Evolutionary conservation across 2,329 filamentous ascomycete genomes (phyloP).

Genomic region (Colletotrichum horii): DNA sequence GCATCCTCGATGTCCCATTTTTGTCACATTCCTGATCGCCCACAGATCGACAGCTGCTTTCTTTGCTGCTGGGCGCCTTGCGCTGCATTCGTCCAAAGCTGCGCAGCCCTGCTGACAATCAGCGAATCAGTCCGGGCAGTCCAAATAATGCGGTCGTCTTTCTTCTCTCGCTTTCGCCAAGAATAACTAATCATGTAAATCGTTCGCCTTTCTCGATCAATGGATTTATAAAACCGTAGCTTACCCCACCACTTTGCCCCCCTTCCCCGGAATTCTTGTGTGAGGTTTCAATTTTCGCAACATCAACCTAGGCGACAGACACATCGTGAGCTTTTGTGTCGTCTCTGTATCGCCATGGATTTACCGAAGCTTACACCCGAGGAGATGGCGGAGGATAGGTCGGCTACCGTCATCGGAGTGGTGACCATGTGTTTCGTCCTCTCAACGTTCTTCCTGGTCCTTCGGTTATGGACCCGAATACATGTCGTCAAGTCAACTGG

Average conservation of each 20-base stretch:
- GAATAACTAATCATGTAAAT: neutral
- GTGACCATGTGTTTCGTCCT: constrained; percentile 25
- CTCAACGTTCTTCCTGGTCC: constrained; percentile 18
- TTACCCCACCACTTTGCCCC: neutral
- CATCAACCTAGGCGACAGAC: neutral
- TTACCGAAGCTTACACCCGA: constrained; percentile 4
- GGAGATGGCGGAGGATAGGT: constrained; percentile 11
- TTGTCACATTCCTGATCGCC: neutral
- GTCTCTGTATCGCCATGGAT: neutral
- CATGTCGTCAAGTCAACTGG: constrained; percentile 30
- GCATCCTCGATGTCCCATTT: neutral
- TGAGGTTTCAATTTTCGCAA: neutral
- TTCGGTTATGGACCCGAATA: constrained; percentile 29
- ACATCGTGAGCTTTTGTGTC: neutral
- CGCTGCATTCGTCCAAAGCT: neutral
- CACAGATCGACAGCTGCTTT: neutral
- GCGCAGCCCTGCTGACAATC: neutral
- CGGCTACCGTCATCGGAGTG: constrained; percentile 20
- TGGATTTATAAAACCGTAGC: neutral
- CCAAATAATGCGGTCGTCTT: neutral
- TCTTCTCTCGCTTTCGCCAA: neutral
- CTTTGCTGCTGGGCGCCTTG: neutral
- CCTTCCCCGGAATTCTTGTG: neutral
- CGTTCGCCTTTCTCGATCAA: neutral
- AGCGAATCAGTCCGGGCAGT: neutral